phyloP scores from a whole-genome alignment of 805 yeast species.

The Groenewaldozyma tartarivorans region DNA sequence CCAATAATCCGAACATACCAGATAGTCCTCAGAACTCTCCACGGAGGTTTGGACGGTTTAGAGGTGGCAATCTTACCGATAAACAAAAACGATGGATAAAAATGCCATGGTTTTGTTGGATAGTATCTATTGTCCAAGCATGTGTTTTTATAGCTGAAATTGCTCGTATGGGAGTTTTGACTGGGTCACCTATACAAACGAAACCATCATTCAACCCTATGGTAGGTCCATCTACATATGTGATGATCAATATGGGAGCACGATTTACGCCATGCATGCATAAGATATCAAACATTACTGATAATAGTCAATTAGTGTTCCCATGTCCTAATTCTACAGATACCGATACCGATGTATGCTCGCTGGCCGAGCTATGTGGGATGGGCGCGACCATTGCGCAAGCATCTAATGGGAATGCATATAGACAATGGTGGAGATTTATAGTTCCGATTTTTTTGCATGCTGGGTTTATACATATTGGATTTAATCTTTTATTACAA shows the following conservation, averaged over 20 bases:
- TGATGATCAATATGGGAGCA: constrained; percentile 61
- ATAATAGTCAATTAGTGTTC: constrained; percentile 35
- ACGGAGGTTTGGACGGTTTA: no score
- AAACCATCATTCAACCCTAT: constrained; percentile 68
- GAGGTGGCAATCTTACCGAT: neutral
- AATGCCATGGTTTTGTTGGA: constrained; percentile 25
- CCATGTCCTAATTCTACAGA: constrained; percentile 67
- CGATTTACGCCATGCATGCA: constrained; percentile 67
- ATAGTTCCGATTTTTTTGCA: constrained; percentile 64
- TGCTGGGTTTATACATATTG: constrained; percentile 63
- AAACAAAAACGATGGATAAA: constrained; percentile 16
- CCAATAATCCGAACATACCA: neutral
- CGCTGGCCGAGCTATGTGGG: constrained; percentile 51
- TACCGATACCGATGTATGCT: constrained; percentile 44
- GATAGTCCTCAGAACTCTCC: neutral
- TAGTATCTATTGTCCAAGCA: constrained; percentile 29
- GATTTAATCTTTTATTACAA: constrained; percentile 54
- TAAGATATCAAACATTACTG: constrained; percentile 39
- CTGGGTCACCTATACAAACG: constrained; percentile 59
- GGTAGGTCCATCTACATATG: constrained; percentile 65
- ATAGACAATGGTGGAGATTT: constrained; percentile 62
- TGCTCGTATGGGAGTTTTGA: constrained; percentile 43
- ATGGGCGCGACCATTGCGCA: constrained; percentile 36
- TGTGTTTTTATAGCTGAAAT: constrained; percentile 55
- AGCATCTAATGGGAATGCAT: constrained; percentile 24